Conservation (phyloP, 345 rosid genomes). For the Hibiscus trionum region DNA sequence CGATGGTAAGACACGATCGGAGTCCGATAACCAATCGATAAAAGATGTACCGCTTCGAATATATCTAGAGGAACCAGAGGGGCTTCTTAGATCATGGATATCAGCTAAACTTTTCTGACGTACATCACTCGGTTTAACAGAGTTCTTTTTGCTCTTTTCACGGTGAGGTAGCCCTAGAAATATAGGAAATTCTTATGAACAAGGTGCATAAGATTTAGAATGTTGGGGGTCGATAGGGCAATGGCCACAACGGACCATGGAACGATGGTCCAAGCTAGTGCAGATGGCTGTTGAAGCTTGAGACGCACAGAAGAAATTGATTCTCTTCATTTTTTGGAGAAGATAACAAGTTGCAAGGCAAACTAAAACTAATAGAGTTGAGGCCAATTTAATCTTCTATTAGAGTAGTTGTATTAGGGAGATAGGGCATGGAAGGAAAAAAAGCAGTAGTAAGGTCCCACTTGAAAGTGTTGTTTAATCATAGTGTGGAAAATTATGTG, state of each 20-base stretch:
- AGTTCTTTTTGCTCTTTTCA: constrained; percentile 22
- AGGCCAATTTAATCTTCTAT: constrained; percentile 13
- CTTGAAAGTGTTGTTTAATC: constrained; percentile 10
- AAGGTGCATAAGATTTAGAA: constrained; percentile 33
- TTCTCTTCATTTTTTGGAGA: constrained; percentile 42
- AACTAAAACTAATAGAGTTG: neutral
- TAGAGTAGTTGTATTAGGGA: constrained; percentile 10
- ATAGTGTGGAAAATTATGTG: constrained; percentile 14
- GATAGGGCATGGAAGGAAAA: neutral
- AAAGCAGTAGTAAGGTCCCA: constrained; percentile 18
- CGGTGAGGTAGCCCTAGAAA: constrained; percentile 24
- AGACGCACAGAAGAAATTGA: constrained; percentile 70
- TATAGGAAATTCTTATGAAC: constrained; percentile 34
- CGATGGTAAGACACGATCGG: constrained; percentile 30
- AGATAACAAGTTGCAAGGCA: neutral
- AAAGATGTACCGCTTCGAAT: constrained; percentile 49
- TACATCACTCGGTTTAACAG: constrained; percentile 20
- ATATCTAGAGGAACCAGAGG: constrained; percentile 47
- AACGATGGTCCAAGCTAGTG: constrained; percentile 34
- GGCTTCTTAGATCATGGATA: constrained; percentile 27
- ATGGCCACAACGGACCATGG: constrained; percentile 36
- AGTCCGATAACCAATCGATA: constrained; percentile 37
- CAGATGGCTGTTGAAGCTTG: constrained; percentile 81
- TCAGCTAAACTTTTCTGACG: constrained; percentile 67
- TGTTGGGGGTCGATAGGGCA: constrained; percentile 22